A percentile compares a stretch with the other conserved stretches of the same genome.
These are phyloP conservation scores for Phytophthora rubi DNA, from an alignment of 352 stramenopile species.

Conservation along the genomic window DNA sequence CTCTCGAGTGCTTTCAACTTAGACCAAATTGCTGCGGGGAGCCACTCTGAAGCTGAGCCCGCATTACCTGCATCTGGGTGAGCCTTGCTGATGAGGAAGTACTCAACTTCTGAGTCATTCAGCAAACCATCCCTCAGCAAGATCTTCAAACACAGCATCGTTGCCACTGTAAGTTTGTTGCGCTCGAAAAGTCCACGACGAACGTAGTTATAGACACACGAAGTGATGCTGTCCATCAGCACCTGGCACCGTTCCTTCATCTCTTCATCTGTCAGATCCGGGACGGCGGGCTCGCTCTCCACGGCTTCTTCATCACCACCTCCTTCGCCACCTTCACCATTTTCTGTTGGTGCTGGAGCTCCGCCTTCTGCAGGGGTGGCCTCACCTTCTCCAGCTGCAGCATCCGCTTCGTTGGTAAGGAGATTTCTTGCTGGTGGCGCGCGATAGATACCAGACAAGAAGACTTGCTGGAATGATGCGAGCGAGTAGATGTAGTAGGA, in stretches of 20 bases:
- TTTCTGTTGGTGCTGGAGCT: constrained; percentile 24
- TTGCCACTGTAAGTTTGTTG: constrained; percentile 96
- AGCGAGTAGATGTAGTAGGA: constrained; percentile 98
- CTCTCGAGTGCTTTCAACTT: constrained; percentile 94
- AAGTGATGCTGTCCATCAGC: constrained; percentile 94
- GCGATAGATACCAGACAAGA: constrained; percentile 94
- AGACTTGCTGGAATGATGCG: constrained; percentile 95
- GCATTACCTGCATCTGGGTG: constrained; percentile 92
- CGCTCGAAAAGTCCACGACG: constrained; percentile 94
- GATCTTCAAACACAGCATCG: constrained; percentile 95
- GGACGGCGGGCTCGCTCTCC: constrained; percentile 31
- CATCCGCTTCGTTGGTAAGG: constrained; percentile 30
- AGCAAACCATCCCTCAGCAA: constrained; percentile 91
- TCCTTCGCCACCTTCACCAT: constrained; percentile 29
- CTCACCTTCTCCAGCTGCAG: constrained; percentile 41
- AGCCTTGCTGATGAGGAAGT: constrained; percentile 89
- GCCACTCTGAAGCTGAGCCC: constrained; percentile 93
- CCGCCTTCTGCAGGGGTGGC: constrained; percentile 24
- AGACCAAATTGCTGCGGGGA: constrained; percentile 89
- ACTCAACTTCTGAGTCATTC: constrained; percentile 88
- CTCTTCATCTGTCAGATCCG: constrained; percentile 91
- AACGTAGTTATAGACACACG: constrained; percentile 96
- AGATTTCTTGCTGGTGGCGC: constrained; percentile 68
- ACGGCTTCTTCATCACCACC: constrained; percentile 37
- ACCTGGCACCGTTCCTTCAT: constrained; percentile 80